These are phyloP conservation scores for Alternaria tenuissima DNA, from an alignment of 2,329 filamentous ascomycete genomes.

Conservation along the genomic window DNA sequence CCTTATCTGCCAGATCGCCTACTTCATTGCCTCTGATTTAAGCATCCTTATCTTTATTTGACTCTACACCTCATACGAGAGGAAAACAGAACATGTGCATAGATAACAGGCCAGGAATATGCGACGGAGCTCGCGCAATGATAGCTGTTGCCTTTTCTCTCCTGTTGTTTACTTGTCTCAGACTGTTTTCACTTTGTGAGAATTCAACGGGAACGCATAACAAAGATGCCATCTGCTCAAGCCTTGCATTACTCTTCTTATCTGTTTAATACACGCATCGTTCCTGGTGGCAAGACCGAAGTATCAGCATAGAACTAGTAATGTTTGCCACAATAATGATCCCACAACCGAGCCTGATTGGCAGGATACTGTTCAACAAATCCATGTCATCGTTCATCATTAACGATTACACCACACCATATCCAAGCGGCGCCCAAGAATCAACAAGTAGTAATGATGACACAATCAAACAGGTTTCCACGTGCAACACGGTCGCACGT, in stretches of 20 bases:
- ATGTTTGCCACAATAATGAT: background rate
- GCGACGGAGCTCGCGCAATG: too few species aligned
- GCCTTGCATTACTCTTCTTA: slow-evolving; percentile 7
- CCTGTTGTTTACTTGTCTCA: too few species aligned
- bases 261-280: slow-evolving; percentile 1
- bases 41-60: too few species aligned
- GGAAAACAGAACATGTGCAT: too few species aligned
- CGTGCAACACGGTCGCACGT: background rate
- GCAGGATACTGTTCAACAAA: background rate
- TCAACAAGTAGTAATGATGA: slow-evolving; percentile 5
- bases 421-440: background rate
- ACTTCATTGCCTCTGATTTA: too few species aligned
- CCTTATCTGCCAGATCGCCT: too few species aligned
- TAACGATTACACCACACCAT: slow-evolving; percentile 1
- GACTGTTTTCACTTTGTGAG: background rate
- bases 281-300: background rate
- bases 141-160: too few species aligned
- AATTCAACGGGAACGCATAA: background rate
- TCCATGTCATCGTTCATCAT: background rate
- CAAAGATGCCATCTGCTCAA: background rate
- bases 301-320: background rate
- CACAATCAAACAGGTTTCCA: background rate
- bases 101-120: too few species aligned
- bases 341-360: background rate
- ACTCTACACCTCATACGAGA: too few species aligned